Conservation (phyloP, 1,284 basidiomycete species). For the Tilletia setariae region DNA sequence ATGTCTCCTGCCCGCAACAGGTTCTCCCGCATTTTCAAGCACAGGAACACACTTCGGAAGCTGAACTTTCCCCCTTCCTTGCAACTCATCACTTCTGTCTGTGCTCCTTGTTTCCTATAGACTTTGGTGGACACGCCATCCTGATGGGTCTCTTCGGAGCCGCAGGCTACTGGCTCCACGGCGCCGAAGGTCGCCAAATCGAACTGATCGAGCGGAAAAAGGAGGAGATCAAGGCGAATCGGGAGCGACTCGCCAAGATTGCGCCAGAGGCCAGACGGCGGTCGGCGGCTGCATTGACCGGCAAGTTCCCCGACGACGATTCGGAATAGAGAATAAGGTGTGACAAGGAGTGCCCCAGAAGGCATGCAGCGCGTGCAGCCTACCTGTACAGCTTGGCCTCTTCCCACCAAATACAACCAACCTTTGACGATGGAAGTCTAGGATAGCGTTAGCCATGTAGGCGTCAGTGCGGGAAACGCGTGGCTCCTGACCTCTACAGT, state of each 20-base stretch:
- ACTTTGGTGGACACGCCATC: slow-evolving; percentile 48
- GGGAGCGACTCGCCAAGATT: slow-evolving; percentile 20
- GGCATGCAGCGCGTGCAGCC: not conserved
- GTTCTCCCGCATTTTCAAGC: too few species aligned
- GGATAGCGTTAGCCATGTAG: too few species aligned
- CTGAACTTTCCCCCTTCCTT: too few species aligned
- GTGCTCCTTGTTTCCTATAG: slow-evolving; percentile 23
- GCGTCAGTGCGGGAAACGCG: too few species aligned
- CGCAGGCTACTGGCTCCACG: slow-evolving; percentile 51
- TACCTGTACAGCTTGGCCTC: not conserved
- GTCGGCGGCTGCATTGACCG: too few species aligned
- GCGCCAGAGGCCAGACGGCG: not conserved
- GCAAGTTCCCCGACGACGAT: too few species aligned
- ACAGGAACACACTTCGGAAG: too few species aligned
- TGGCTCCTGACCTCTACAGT: too few species aligned
- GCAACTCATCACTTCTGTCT: too few species aligned
- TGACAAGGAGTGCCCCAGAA: too few species aligned
- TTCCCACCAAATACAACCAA: not conserved
- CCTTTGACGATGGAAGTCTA: not conserved
- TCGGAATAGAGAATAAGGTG: too few species aligned
- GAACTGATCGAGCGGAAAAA: slow-evolving; percentile 44
- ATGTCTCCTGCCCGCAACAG: too few species aligned
- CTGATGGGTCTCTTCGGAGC: slow-evolving; percentile 45
- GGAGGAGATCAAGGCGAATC: slow-evolving; percentile 47
- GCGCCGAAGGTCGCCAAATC: slow-evolving; percentile 41